These are phyloP conservation scores for Fusarium sp. DNA, from an alignment of 2,329 filamentous ascomycete genomes.

Conservation along the genomic window DNA sequence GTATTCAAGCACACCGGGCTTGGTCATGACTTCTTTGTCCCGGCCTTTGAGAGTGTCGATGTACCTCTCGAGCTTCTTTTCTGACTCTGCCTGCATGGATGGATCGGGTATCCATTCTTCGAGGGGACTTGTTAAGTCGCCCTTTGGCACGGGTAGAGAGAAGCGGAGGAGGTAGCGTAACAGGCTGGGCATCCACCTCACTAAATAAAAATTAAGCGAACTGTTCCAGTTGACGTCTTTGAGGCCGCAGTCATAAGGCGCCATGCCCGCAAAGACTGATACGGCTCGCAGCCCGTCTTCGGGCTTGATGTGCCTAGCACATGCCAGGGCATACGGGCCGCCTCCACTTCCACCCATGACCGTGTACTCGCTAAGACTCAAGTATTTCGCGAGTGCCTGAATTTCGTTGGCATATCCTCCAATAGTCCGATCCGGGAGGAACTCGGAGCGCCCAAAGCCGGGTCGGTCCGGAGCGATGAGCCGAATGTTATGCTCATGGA, in stretches of 20 bases:
- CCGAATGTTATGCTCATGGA: constrained; percentile 5
- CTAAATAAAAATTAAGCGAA: constrained; percentile 12
- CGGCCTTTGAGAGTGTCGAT: constrained; percentile 9
- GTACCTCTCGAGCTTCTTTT: constrained; percentile 1
- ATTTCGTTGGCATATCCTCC: constrained; percentile 20
- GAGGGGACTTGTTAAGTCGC: constrained; percentile 1
- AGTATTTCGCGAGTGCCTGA: constrained; percentile 14
- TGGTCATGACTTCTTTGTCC: constrained; percentile 19
- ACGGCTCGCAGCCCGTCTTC: constrained; percentile 23
- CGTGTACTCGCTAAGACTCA: constrained; percentile 9
- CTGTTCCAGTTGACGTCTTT: constrained; percentile 22
- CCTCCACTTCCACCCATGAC: constrained; percentile 28
- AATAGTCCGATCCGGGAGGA: constrained; percentile 11
- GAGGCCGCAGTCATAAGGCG: constrained; percentile 14
- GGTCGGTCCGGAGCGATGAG: constrained; percentile 28
- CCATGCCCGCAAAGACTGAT: constrained; percentile 13
- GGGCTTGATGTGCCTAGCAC: constrained; percentile 12
- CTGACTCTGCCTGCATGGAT: not conserved
- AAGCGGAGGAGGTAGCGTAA: constrained; percentile 11
- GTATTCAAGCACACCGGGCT: not conserved
- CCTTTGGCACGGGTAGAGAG: constrained; percentile 4
- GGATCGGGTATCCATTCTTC: constrained; percentile 9
- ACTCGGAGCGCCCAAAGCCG: constrained; percentile 24
- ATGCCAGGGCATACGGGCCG: constrained; percentile 28
- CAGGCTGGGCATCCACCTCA: constrained; percentile 18